These are phyloP conservation scores for Citrullus colocynthis DNA, from an alignment of 306 rosid genomes.

Conservation along the genomic window DNA sequence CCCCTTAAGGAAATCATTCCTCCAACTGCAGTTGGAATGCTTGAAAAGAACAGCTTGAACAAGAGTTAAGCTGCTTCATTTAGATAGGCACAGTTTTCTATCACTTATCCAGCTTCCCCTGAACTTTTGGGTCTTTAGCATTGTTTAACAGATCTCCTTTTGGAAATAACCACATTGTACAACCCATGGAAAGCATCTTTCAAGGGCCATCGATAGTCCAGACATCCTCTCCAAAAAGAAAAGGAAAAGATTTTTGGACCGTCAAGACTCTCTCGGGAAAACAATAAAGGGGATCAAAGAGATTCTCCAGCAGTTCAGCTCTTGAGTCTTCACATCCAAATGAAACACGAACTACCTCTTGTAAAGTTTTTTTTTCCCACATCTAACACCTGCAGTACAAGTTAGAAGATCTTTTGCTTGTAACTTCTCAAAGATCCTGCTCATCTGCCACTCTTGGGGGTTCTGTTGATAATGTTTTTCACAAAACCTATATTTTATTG, in stretches of 20 bases:
- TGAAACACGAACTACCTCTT: neutral
- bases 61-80: neutral
- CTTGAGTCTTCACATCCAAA: neutral
- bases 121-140: neutral
- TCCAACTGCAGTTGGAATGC: neutral
- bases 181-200: neutral
- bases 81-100: neutral
- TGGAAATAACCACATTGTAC: neutral
- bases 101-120: too few species aligned
- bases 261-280: neutral
- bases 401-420: neutral
- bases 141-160: neutral
- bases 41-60: neutral
- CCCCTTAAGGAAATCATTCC: neutral
- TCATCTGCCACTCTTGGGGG: neutral
- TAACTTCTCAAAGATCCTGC: neutral
- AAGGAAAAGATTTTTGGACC: neutral
- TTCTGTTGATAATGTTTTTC: neutral
- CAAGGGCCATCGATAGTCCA: neutral
- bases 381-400: neutral
- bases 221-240: neutral
- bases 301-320: neutral
- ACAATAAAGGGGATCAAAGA: neutral
- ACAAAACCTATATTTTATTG: neutral
- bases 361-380: neutral